These are phyloP conservation scores for Jaenimonas drosophilae DNA, from an alignment of 208 protist genomes.

Conservation along the genomic window DNA sequence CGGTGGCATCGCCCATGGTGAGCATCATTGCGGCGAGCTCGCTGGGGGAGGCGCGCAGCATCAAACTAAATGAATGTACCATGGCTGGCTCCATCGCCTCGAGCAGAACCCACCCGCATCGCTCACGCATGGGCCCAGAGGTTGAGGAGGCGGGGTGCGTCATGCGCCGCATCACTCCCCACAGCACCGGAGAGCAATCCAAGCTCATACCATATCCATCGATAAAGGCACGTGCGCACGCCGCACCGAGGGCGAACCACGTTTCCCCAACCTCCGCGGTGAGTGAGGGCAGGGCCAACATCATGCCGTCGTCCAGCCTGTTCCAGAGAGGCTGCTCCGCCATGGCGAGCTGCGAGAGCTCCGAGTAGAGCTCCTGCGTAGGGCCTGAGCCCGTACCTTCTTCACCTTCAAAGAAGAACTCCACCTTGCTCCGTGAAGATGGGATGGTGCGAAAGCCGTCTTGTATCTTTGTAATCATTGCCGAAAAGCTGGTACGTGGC, in stretches of 20 bases:
- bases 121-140: not conserved
- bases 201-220: conserved; percentile 73
- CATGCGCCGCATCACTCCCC: not conserved
- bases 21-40: conserved; percentile 47
- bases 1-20: conserved; percentile 44
- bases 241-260: conserved; percentile 71
- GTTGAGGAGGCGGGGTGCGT: not conserved
- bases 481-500: conserved; percentile 16
- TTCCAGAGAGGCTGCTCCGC: conserved; percentile 39
- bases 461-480: conserved; percentile 22
- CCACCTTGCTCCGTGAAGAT: conserved; percentile 47
- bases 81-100: conserved; percentile 37
- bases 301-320: conserved; percentile 32
- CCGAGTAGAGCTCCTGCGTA: conserved; percentile 81
- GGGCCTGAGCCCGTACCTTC: conserved; percentile 79
- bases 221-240: conserved; percentile 52
- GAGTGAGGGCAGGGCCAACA: conserved; percentile 43
- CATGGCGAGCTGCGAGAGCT: conserved; percentile 44
- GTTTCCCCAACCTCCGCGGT: conserved; percentile 23
- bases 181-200: conserved; percentile 10
- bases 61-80: conserved; percentile 25
- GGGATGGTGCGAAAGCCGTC: conserved; percentile 26
- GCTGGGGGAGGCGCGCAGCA: conserved; percentile 12
- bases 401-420: conserved; percentile 71
- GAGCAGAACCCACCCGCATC: conserved; percentile 13